Evolutionary conservation across 352 stramenopile species (phyloP), one percentile per base, ranked within the genome.

Genomic region (Pythium periplocum): DNA sequence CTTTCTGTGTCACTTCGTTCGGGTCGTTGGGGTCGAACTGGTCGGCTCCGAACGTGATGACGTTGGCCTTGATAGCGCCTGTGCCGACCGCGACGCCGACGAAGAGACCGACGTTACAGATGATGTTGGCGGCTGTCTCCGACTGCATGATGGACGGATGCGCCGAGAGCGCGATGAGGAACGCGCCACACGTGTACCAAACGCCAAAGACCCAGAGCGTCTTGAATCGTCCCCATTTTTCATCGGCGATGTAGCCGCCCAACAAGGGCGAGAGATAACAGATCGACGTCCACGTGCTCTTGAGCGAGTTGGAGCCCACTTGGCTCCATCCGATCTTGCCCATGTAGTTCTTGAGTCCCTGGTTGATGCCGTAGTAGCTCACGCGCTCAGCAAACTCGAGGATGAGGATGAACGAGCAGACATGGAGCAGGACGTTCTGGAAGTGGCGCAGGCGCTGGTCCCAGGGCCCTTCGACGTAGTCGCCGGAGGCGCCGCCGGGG

Each of bases 341-440:
- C 73, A 95, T 85, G 56, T 84, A 95, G 66, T 95, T 93, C 71
- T 93, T 92, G 36, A 93, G 70, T 0, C 79, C 83, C 50, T 93
- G 83, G 57, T 93, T 93, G 61, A 95, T 93, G 41, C 83, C 83
- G 43, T 93, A 95, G 59, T 93, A 95, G 44, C 83, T 93, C 49
- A 91, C 66, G 30, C 83, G 78, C 59, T 93, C 83, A 4, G 79
- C 75, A 44, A 93, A 88, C 61, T 95, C 85, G 64, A 95, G 77
- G 50, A 92, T 84, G 30, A 95, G 66, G 51, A 95, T 93, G 66
- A 91, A 93, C 45, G 75, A 84, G 61, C 81, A 93, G 8, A 95
- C 85, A 49, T 91, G 78, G 2, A 93, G 69, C 49, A 95, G 55
- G 2, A 93, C 80, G 59, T 88, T 92, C 58, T 89, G 79, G 62